Base-by-base conservation (phyloP, 495 filamentous ascomycete species). In the Penicillium goetzii region DNA sequence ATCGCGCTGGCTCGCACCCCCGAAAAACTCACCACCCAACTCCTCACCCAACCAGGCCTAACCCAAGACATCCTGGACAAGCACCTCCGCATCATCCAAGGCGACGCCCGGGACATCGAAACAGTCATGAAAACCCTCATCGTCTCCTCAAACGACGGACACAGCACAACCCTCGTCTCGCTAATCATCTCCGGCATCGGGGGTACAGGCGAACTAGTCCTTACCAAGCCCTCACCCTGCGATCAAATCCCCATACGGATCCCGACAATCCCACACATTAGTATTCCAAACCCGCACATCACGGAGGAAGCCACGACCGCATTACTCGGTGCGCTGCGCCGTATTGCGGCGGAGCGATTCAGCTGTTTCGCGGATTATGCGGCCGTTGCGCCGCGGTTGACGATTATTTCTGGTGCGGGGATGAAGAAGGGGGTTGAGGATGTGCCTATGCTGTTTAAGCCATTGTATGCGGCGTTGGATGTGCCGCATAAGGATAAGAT, bases 1-100 rank as follows among this genome's bases (percentile, higher is more conserved):
- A 60, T 67, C 52, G 78, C 84, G 17, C 81, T 86, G 15, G 86
- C 78, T 58, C 85, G 88, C 41, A 86, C 80, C 0, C 86, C 88
- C 1, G 60, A 78, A 59, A 89, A 86, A 65, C 86, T 90, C 59
- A 73, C 68, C 60, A 69, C 71, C 19, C 68, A 78, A 38, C 70
- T 82, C 56, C 61, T 74, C 14, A 21, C 52, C 15, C 71, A 75
- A 59, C 67, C 64, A 11, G 76, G 72, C 32, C 64, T 84, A 50
- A 69, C 74, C 21, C 59, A 69, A 21, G 32, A 59, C 43, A 59
- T 68, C 17, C 65, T 82, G 15, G 56, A 68, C 19, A 52, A 63
- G 28, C 77, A 80, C 49, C 78, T 87, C 4, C 61, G 59, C 41
- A 74, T 84, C 58, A 55, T 80, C 26, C 49, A 80, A 59, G 83